Conservation (phyloP, 345 rosid species). For the Eutrema yunnanense region DNA sequence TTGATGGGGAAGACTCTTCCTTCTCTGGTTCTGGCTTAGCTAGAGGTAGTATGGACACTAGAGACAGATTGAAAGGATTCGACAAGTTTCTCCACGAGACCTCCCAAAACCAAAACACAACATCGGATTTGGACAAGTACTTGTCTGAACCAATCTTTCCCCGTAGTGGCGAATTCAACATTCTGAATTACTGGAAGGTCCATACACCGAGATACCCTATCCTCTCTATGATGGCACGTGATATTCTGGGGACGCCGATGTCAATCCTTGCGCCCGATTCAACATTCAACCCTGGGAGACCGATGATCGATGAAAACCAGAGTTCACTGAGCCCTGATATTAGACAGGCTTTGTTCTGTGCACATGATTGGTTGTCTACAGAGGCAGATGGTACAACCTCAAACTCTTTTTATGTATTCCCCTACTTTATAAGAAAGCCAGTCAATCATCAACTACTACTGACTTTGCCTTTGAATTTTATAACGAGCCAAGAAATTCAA, state of each 20-base stretch:
- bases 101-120: constrained; percentile 54
- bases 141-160: constrained; percentile 86
- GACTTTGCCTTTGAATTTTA: neutral
- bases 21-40: constrained; percentile 67
- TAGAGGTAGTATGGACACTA: constrained; percentile 43
- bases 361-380: constrained; percentile 67
- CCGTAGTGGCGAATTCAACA: constrained; percentile 71
- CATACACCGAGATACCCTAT: constrained; percentile 95
- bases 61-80: constrained; percentile 82
- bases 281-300: constrained; percentile 46
- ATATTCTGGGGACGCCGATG: constrained; percentile 80
- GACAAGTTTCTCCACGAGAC: constrained; percentile 89
- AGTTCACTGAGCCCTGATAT: constrained; percentile 60
- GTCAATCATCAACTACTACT: neutral
- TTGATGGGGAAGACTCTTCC: constrained; percentile 77
- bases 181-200: constrained; percentile 94
- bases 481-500: constrained; percentile 29
- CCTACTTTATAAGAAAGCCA: neutral
- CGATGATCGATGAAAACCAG: constrained; percentile 49
- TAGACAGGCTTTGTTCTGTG: constrained; percentile 77
- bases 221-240: constrained; percentile 91
- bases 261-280: constrained; percentile 56
- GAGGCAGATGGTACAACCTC: constrained; percentile 51
- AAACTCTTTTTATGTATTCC: neutral
- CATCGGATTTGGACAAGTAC: constrained; percentile 82